Conservation (phyloP, 228 moss, liverwort and hornwort species). For the Sphagnum fallax region DNA sequence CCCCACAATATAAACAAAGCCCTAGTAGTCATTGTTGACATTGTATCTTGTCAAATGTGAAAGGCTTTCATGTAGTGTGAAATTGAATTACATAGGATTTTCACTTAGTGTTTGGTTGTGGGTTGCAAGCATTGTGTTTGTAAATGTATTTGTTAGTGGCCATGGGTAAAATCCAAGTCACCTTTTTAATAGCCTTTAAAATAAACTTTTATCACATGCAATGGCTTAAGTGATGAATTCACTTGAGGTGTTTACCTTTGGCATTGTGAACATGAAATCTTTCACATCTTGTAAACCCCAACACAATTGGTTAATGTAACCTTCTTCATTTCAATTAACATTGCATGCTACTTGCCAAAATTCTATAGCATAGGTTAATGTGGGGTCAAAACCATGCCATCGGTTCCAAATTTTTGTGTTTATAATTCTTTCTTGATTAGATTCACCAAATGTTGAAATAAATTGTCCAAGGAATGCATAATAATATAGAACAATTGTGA, state of each 20-base stretch:
- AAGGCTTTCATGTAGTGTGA: too few relatives aligned
- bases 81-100: not conserved
- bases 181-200: not conserved
- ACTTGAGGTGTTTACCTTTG: not conserved
- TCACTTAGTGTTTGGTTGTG: not conserved
- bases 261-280: conserved; percentile 1
- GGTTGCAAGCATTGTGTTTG: not conserved
- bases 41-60: too few relatives aligned
- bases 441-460: conserved; percentile 4
- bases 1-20: too few relatives aligned
- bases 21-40: too few relatives aligned
- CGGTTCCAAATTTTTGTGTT: not conserved
- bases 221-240: conserved; percentile 1
- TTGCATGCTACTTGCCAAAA: conserved; percentile 5
- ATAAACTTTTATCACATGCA: conserved; percentile 1
- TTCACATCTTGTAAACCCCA: conserved; percentile 4
- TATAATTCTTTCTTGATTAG: not conserved
- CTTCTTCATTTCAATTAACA: not conserved
- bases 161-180: not conserved
- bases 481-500: not conserved
- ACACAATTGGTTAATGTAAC: not conserved
- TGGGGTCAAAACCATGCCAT: not conserved
- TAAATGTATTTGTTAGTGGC: too few relatives aligned
- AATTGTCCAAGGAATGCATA: conserved; percentile 1
- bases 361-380: conserved; percentile 3